A percentile compares a stretch with the other conserved stretches of the same genome.
phyloP scores from a whole-genome alignment of 345 rosid genomes.

The Abelmoschus esculentus region DNA sequence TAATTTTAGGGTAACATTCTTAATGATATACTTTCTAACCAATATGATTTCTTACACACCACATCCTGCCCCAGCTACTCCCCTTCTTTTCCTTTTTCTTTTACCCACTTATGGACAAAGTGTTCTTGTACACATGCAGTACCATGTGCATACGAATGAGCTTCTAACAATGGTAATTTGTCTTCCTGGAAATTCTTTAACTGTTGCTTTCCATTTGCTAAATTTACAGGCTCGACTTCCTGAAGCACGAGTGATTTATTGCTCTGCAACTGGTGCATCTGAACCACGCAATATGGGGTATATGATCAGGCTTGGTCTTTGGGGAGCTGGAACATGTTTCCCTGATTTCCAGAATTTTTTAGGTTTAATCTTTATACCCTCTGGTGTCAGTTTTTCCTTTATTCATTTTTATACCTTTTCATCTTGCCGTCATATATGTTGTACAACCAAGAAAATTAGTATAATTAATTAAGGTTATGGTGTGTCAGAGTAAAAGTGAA shows the following conservation, averaged over 20 bases:
- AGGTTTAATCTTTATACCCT: constrained; percentile 34
- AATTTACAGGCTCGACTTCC: constrained; percentile 81
- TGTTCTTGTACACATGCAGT: neutral
- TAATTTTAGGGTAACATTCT: neutral
- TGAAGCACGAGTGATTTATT: constrained; percentile 91
- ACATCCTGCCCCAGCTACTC: neutral
- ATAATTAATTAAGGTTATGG: neutral
- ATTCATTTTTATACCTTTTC: neutral
- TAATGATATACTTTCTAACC: neutral
- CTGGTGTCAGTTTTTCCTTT: neutral
- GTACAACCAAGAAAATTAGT: neutral
- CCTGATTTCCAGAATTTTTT: constrained; percentile 62
- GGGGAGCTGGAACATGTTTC: constrained; percentile 96
- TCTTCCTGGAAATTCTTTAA: constrained; percentile 10
- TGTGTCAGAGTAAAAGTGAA: neutral
- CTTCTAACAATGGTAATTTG: neutral
- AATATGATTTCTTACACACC: neutral
- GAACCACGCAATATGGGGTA: constrained; percentile 99
- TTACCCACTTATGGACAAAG: neutral
- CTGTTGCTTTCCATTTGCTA: constrained; percentile 21
- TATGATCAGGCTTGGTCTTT: constrained; percentile 98
- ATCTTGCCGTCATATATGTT: neutral
- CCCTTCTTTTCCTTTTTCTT: neutral
- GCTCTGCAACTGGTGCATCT: constrained; percentile 99
- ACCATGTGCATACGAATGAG: neutral